Base-by-base conservation (phyloP, 306 rosid species). In the Elaeagnus macrophylla region DNA sequence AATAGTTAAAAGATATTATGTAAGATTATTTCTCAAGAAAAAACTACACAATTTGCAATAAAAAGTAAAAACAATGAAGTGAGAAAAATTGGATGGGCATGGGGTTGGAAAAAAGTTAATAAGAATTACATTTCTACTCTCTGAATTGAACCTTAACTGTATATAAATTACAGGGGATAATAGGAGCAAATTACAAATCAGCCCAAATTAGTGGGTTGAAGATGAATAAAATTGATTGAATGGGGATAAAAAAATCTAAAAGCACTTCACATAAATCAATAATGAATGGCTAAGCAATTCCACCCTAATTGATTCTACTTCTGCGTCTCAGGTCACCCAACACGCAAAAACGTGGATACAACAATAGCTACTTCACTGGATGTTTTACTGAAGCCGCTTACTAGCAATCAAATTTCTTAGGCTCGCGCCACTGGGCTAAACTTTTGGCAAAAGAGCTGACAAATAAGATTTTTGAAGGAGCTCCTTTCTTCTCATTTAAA, bases 361-460 rank as follows among this genome's bases (percentile, higher is more conserved):
- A 42, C 68, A 50, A 51, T 51, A 56, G 39, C 62, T 70, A 32
- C 17, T 13, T 48, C 63, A 51, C 68, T n/a, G n/a, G n/a, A n/a
- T n/a, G n/a, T n/a, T n/a, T n/a, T n/a, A n/a, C n/a, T n/a, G n/a
- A n/a, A n/a, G n/a, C n/a, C n/a, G n/a, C n/a, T n/a, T n/a, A n/a
- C n/a, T 81, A 85, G 73, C 72, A 77, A 73, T 88, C 95, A 10
- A 70, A 79, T 75, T 79, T 85, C 83, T 93, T 93, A 0, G 90
- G 84, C 67, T 79, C 86, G 48, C 55, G 77, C 94, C 88, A 71
- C 48, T 76, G 89, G 3, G 72, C 72, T 68, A 84, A 62, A 53
- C 62, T 75, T 73, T 68, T 83, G 48, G 88, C 77, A 72, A 84
- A 73, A 39, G 83, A 80, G 51, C 82, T 47, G n/a, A 87, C 80